phyloP scores from a whole-genome alignment of 257 asterid genomes.

The Mitragyna speciosa region DNA sequence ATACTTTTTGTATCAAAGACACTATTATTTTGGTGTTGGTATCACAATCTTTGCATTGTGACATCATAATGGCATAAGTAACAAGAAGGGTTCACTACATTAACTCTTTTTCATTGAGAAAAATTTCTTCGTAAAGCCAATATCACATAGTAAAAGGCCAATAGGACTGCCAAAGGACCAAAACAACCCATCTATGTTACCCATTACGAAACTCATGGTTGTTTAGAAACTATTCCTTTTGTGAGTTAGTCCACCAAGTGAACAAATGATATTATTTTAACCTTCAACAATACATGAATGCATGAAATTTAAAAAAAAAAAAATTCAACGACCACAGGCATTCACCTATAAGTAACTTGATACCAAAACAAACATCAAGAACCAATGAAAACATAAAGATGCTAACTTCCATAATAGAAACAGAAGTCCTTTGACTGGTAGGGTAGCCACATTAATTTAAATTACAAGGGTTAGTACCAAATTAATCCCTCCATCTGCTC shows the following conservation, averaged over 20 bases:
- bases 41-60: not conserved
- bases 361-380: not conserved
- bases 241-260: too few species aligned
- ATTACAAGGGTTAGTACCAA: not conserved
- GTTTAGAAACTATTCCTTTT: too few species aligned
- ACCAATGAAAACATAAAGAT: not conserved
- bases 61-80: not conserved
- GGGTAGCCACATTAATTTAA: not conserved
- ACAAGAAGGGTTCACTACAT: not conserved
- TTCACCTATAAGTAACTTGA: not conserved
- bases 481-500: not conserved
- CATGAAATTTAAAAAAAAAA: too few species aligned
- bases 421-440: not conserved
- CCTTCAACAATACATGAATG: not conserved
- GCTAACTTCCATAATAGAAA: not conserved
- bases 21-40: too few species aligned
- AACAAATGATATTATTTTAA: too few species aligned
- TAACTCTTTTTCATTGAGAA: not conserved
- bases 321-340: not conserved
- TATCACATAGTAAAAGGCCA: too few species aligned
- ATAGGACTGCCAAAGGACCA: too few species aligned
- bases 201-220: too few species aligned
- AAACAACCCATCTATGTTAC: too few species aligned
- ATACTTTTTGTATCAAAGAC: not conserved
- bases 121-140: too few species aligned